A percentile compares a stretch with the other conserved stretches of the same genome.
phyloP scores from a whole-genome alignment of 371 early-diverging fungal species.

The Rhizomucor pusillus region DNA sequence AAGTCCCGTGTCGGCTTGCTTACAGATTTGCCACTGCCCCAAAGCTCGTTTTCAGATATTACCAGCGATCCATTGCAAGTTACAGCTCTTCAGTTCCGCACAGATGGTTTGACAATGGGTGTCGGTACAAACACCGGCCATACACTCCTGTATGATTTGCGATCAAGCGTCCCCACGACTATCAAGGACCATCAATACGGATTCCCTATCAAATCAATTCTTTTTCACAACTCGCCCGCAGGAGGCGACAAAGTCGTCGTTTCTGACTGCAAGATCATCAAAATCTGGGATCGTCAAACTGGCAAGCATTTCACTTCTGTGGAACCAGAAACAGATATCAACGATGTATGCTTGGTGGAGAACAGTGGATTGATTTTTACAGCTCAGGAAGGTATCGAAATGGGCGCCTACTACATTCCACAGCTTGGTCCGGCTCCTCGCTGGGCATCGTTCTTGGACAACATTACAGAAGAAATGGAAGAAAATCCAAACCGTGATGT shows the following conservation, averaged over 20 bases:
- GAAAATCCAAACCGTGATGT: constrained; percentile 83
- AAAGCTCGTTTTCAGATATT: constrained; percentile 39
- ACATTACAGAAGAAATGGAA: constrained; percentile 97
- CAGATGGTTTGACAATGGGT: constrained; percentile 87
- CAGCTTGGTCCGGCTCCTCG: constrained; percentile 93
- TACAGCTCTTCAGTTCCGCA: constrained; percentile 76
- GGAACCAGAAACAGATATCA: constrained; percentile 90
- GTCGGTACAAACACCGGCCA: constrained; percentile 93
- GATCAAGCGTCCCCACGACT: constrained; percentile 78
- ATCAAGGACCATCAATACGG: constrained; percentile 97
- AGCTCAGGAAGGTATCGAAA: constrained; percentile 94
- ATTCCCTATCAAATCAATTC: constrained; percentile 88
- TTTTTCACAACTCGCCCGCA: constrained; percentile 74
- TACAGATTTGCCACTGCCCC: constrained; percentile 53
- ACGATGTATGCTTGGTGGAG: constrained; percentile 84
- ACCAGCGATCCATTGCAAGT: constrained; percentile 42
- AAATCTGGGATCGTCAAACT: constrained; percentile 85
- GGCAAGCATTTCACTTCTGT: constrained; percentile 88
- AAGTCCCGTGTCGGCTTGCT: constrained; percentile 71
- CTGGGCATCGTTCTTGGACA: constrained; percentile 97
- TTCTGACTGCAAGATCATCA: constrained; percentile 88
- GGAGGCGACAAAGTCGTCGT: constrained; percentile 78
- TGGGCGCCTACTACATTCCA: constrained; percentile 93
- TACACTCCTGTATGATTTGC: constrained; percentile 92
- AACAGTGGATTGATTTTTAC: constrained; percentile 91